These are phyloP conservation scores for Aspergillus pseudoterreus DNA, from an alignment of 2,329 filamentous ascomycete species.

Conservation along the genomic window DNA sequence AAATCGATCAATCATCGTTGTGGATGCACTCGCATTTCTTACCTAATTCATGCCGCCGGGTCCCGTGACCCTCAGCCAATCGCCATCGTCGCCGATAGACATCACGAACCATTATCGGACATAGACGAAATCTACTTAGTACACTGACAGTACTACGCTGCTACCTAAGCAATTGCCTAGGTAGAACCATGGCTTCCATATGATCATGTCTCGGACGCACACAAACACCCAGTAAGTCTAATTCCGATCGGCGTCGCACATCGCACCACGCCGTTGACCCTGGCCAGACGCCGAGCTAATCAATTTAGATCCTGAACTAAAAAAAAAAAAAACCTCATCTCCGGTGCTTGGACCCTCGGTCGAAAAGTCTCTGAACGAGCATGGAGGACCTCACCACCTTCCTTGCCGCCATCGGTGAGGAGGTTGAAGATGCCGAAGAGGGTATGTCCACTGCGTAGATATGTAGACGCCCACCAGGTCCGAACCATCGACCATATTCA, in stretches of 20 bases:
- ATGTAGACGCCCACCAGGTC: background rate
- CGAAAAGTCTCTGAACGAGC: background rate
- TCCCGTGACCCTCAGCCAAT: background rate
- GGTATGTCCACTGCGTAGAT: constrained; percentile 39
- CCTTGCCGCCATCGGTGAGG: constrained; percentile 44
- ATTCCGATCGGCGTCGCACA: constrained; percentile 3
- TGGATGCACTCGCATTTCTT: background rate
- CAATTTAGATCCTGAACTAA: background rate
- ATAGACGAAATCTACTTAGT: background rate
- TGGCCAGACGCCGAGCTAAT: background rate
- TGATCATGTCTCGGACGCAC: background rate
- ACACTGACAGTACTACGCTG: background rate
- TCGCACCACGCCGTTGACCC: background rate
- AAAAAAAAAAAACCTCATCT: background rate
- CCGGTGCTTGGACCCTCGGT: background rate
- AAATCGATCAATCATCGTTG: too few species aligned
- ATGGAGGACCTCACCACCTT: constrained; percentile 29
- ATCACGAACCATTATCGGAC: too few species aligned
- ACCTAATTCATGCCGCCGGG: background rate
- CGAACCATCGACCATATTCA: constrained; percentile 4
- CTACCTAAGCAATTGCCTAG: background rate
- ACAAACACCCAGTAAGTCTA: background rate
- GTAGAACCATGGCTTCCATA: background rate
- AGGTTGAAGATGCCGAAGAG: constrained; percentile 58
- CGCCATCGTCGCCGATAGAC: background rate